These are phyloP conservation scores for Botrytis byssoidea DNA, from an alignment of 2,329 filamentous ascomycete species.

Conservation along the genomic window DNA sequence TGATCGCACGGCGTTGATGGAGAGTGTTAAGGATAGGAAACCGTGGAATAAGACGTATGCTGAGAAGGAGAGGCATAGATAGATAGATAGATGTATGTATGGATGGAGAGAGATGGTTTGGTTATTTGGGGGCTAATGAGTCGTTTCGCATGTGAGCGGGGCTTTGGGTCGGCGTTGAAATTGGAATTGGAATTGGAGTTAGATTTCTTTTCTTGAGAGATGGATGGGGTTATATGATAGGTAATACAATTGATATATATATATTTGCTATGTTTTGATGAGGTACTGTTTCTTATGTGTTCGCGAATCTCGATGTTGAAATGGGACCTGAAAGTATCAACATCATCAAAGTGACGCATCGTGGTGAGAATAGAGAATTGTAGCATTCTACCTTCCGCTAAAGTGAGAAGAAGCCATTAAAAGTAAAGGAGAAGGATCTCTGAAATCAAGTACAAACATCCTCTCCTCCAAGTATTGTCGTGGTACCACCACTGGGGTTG, in stretches of 20 bases:
- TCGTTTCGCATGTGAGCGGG: background rate
- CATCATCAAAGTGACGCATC: background rate
- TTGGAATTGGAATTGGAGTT: background rate
- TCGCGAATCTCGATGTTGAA: background rate
- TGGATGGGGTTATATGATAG: background rate
- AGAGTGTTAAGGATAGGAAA: constrained; percentile 22
- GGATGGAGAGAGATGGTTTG: background rate
- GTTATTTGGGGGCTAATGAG: background rate
- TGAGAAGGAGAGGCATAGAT: constrained; percentile 21
- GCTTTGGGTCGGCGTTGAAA: background rate
- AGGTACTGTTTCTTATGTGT: background rate
- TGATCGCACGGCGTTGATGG: constrained; percentile 25
- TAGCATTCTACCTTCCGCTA: background rate
- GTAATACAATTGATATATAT: background rate
- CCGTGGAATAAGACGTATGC: constrained; percentile 25
- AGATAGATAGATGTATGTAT: background rate
- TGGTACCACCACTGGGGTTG: background rate
- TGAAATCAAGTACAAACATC: background rate
- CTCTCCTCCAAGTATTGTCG: background rate
- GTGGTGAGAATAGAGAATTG: background rate
- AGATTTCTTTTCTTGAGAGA: no score
- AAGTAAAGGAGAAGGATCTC: background rate
- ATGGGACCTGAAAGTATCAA: background rate
- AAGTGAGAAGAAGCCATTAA: background rate
- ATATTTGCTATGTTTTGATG: background rate